A percentile compares a stretch with the other conserved stretches of the same genome.
Conservation (phyloP, 345 rosid genomes). For the Sonneratia alba region DNA sequence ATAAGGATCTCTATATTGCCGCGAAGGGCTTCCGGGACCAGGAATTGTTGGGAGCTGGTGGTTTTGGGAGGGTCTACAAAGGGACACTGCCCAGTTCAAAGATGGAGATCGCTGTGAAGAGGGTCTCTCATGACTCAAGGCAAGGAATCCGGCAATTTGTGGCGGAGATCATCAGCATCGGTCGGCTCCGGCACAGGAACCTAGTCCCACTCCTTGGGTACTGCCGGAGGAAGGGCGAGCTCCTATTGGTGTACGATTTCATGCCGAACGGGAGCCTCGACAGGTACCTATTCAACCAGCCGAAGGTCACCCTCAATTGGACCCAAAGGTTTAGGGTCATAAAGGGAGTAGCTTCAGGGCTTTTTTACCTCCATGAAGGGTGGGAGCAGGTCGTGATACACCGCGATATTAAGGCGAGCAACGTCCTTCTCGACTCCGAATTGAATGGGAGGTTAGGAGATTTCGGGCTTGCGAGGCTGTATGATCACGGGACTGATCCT, state of each 20-base stretch:
- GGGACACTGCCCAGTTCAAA: slow-evolving; percentile 37
- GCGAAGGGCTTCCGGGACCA: slow-evolving; percentile 54
- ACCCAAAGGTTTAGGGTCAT: slow-evolving; percentile 25
- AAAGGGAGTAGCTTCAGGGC: slow-evolving; percentile 32
- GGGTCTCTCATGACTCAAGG: slow-evolving; percentile 50
- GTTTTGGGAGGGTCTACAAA: slow-evolving; percentile 57
- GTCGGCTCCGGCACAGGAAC: slow-evolving; percentile 43
- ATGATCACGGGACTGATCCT: slow-evolving; percentile 28
- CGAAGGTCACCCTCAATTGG: slow-evolving; percentile 30
- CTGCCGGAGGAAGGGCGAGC: slow-evolving; percentile 40
- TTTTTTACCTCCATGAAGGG: slow-evolving; percentile 35
- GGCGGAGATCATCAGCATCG: slow-evolving; percentile 35
- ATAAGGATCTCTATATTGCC: slow-evolving; percentile 48
- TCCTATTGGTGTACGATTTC: slow-evolving; percentile 44
- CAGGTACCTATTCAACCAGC: slow-evolving; percentile 23
- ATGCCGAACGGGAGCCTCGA: slow-evolving; percentile 57
- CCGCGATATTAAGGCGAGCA: slow-evolving; percentile 38
- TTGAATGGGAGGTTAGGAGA: slow-evolving; percentile 34
- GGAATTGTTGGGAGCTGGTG: slow-evolving; percentile 50
- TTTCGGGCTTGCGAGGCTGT: slow-evolving; percentile 33
- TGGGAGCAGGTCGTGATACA: slow-evolving; percentile 42
- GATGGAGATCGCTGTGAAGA: slow-evolving; percentile 40
- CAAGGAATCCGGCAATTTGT: slow-evolving; percentile 55
- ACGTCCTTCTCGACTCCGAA: slow-evolving; percentile 28
- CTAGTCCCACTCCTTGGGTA: slow-evolving; percentile 40